Base-by-base conservation (phyloP, 2,329 filamentous ascomycete genomes). In the Hypoxylon sp. region DNA sequence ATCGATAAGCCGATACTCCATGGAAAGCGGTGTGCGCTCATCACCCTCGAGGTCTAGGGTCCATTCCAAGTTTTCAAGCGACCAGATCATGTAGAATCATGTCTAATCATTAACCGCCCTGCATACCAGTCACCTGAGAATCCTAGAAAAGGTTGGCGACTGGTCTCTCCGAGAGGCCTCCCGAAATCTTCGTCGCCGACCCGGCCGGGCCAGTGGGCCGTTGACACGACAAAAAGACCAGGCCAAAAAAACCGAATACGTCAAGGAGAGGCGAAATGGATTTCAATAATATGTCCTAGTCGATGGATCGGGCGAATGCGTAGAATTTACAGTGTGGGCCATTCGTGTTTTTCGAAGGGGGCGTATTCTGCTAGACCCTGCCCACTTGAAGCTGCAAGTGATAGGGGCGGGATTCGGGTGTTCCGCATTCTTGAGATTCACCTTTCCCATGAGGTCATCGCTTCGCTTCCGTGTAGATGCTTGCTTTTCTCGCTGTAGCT, bases 401-500 rank as follows among this genome's bases (percentile, higher is more conserved):
- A 56, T 52, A 21, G 35, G 32, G 44, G 60, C 56, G 63, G 63
- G 67, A 50, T 60, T 62, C 58, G 63, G 60, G 61, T 46, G 53
- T 67, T 62, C 67, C 63, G 67, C 50, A 62, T 67, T 60, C 53
- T 55, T n/a, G 44, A 51, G 47, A 50, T 37, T 10, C 10, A 48
- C 32, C 47, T 60, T 24, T 56, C 24, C 19, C 53, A 71, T 71
- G 69, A 71, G 69, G 63, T 71, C 69, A 71, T 71, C 19, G 52
- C 54, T 47, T 65, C 61, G 66, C 44, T 59, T 62, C 61, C 62
- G 48, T 53, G 17, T 56, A 56, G 62, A 65, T 61, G 57, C 39
- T 44, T 44, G 39, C 17, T 44, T 21, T 44, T 21, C 39, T n/a
- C 19, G 39, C 42, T 29, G 56, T 56, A 51, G 47, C 56, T 59